Base-by-base conservation (phyloP, 208 protist species). In the Trypanosoma melophagium region DNA sequence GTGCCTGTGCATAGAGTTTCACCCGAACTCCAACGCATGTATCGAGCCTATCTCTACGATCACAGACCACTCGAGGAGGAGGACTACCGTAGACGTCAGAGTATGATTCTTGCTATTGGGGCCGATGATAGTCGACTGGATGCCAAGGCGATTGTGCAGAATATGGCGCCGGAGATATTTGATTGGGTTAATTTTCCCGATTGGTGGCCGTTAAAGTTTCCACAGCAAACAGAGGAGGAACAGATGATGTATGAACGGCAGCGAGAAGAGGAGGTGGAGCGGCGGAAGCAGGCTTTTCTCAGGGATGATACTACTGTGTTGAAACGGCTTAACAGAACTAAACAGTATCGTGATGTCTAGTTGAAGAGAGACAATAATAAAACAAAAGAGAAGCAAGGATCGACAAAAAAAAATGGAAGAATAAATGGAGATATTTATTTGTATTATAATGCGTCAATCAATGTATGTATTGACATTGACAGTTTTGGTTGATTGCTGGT, bases 131-230 rank as follows among this genome's bases (percentile, higher is more conserved):
- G 73, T 21, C 83, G 87, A 0, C 73, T 96, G 9, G 87, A 93
- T 64, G 90, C 90, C 16, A 73, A 89, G 47, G 77, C 79, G 2
- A 87, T 93, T 59, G 80, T 93, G 73, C 56, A 79, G 61, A 85
- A 93, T 74, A 92, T 91, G 84, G 82, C 78, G n/a, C 87, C 90
- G n/a, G 85, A 93, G 67, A 69, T 93, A 40, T 92, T 79, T 54
- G 84, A 92, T 53, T 93, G 90, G 87, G 87, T 96, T 7, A 92
- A 90, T 71, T 96, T 96, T 54, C 90, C 90, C 3, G 84, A 93
- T 53, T 96, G 90, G 87, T 96, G 90, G 90, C 90, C 90, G 35
- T 63, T 96, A 41, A 93, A 93, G 76, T 80, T 70, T 62, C 84
- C 86, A 7, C 45, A 81, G 66, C 85, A 92, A 65, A 91, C 81